A percentile compares a stretch with the other conserved stretches of the same genome.
Evolutionary conservation across 2,329 filamentous ascomycete genomes (phyloP).

Genomic region (Fusarium sp.): DNA sequence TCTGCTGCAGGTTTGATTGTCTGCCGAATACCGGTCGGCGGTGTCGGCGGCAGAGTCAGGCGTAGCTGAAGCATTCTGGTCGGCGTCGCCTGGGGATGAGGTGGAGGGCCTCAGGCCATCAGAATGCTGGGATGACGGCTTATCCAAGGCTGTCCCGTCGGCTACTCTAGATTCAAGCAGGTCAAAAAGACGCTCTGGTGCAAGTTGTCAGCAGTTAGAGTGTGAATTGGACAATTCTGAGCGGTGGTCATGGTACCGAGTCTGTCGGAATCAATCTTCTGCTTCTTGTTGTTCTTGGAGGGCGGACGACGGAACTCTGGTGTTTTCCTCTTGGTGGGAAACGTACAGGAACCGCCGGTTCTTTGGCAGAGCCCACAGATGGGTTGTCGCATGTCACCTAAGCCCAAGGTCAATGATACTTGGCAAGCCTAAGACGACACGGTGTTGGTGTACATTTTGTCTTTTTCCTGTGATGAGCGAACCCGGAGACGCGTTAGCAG

Average conservation of each 20-base stretch:
- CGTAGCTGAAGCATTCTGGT: no score
- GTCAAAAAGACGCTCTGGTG: slow-evolving; percentile 2
- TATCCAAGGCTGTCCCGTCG: neutral
- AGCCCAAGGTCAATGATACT: neutral
- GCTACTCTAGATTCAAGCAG: neutral
- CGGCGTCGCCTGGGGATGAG: no score
- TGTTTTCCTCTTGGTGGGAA: slow-evolving; percentile 9
- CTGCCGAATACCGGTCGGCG: no score
- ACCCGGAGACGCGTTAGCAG: neutral
- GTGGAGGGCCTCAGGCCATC: no score
- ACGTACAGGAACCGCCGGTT: slow-evolving; percentile 4
- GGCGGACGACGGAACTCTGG: neutral
- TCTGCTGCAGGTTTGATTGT: no score
- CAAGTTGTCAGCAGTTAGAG: neutral
- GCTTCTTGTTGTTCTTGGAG: neutral
- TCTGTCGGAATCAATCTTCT: neutral
- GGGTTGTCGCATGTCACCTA: slow-evolving; percentile 5
- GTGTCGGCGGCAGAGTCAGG: no score
- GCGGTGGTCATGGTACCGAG: neutral
- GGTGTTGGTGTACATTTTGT: neutral
- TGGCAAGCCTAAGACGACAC: neutral
- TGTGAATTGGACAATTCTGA: neutral
- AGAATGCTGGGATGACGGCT: neutral
- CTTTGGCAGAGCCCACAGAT: slow-evolving; percentile 5
- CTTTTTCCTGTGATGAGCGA: neutral